Percentiles rank a stretch among this genome's conserved stretches.
phyloP scores from a whole-genome alignment of 805 yeast species.

The Candida golubevii region DNA sequence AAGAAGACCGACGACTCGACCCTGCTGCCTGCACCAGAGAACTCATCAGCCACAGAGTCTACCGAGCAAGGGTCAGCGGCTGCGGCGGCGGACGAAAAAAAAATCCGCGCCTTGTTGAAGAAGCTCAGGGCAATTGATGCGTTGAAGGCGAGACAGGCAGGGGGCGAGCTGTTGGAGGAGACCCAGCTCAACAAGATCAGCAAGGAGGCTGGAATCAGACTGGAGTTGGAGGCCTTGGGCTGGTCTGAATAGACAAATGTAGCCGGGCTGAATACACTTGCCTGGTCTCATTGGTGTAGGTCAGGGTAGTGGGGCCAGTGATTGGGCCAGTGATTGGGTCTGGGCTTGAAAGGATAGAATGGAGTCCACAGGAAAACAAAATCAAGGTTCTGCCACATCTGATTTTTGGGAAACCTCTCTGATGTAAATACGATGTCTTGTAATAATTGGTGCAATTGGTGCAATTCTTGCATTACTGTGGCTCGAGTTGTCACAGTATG shows the following conservation, averaged over 20 bases:
- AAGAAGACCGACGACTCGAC: constrained; percentile 31
- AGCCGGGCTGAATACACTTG: no score
- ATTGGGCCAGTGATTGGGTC: no score
- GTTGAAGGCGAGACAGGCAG: constrained; percentile 77
- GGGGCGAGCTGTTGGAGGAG: constrained; percentile 82
- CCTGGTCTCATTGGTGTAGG: no score
- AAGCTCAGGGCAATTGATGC: constrained; percentile 94
- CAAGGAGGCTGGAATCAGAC: constrained; percentile 77
- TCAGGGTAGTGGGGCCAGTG: no score
- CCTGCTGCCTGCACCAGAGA: neutral
- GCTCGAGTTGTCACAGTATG: no score
- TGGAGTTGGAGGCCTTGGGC: constrained; percentile 72
- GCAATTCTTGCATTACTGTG: no score
- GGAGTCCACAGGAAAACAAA: no score
- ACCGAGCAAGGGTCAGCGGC: constrained; percentile 38
- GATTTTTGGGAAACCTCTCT: no score
- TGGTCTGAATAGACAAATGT: constrained; percentile 37
- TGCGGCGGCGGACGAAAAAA: constrained; percentile 77
- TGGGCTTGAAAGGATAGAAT: no score
- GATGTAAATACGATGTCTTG: no score
- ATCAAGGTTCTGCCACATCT: no score
- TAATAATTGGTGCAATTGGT: no score
- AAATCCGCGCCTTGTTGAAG: constrained; percentile 82
- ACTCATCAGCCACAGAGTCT: neutral
- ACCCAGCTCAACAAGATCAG: constrained; percentile 88